phyloP scores from a whole-genome alignment of 2,329 filamentous ascomycete species.

The Epichloe coenophiala region DNA sequence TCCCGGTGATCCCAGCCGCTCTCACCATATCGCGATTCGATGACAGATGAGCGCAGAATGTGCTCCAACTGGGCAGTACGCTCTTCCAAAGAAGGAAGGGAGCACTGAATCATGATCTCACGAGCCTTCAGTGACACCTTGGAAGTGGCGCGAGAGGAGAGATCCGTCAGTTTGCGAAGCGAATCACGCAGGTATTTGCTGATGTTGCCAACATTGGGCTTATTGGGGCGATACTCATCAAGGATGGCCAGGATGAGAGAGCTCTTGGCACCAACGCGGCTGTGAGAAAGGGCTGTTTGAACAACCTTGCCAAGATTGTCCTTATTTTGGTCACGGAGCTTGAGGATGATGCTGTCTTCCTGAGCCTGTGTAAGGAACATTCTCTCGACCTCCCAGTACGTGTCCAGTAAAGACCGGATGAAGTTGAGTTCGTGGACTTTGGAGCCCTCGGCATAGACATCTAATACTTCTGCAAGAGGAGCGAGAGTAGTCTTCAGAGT shows the following conservation, averaged over 20 bases:
- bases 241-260: conserved; percentile 83
- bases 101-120: conserved; percentile 94
- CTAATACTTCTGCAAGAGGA: conserved; percentile 66
- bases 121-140: conserved; percentile 97
- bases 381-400: conserved; percentile 73
- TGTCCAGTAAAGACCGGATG: conserved; percentile 64
- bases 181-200: conserved; percentile 74
- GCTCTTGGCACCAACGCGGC: conserved; percentile 85
- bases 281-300: conserved; percentile 84
- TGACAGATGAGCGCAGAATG: conserved; percentile 86
- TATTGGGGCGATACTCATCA: conserved; percentile 90
- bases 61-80: conserved; percentile 95
- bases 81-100: conserved; percentile 90
- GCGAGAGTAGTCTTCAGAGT: conserved; percentile 59
- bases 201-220: conserved; percentile 76
- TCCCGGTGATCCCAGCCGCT: conserved; percentile 93
- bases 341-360: conserved; percentile 87
- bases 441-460: conserved; percentile 71
- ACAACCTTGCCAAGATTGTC: conserved; percentile 79
- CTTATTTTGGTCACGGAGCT: conserved; percentile 91
- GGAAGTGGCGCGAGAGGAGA: conserved; percentile 65
- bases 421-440: conserved; percentile 82
- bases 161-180: conserved; percentile 76
- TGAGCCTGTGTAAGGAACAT: conserved; percentile 80
- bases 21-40: conserved; percentile 95